These are phyloP conservation scores for Prorocentrum cordatum DNA, from an alignment of 169 alveolate species.

Conservation along the genomic window DNA sequence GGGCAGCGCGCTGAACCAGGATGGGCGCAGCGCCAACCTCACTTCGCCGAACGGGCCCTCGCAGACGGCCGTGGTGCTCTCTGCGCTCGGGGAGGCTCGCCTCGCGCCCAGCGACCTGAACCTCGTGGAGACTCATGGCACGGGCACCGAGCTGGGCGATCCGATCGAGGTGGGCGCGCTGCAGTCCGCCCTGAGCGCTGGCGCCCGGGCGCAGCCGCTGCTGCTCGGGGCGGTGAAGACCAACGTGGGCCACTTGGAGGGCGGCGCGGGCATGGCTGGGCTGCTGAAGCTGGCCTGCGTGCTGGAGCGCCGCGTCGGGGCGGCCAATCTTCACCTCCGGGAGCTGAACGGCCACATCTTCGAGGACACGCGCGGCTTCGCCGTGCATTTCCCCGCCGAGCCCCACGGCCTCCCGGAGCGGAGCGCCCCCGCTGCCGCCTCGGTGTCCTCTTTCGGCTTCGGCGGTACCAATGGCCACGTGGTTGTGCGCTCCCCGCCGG, in stretches of 20 bases:
- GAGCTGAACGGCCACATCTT: conserved; percentile 70
- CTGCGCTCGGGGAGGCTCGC: conserved; percentile 56
- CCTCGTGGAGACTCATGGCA: conserved; percentile 78
- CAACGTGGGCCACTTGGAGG: conserved; percentile 74
- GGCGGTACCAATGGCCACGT: conserved; percentile 73
- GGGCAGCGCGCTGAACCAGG: conserved; percentile 77
- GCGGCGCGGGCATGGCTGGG: conserved; percentile 76
- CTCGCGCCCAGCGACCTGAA: neutral
- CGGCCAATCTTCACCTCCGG: conserved; percentile 63
- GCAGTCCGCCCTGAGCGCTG: conserved; percentile 34
- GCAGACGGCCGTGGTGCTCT: conserved; percentile 51
- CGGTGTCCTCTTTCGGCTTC: conserved; percentile 42
- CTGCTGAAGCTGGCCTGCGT: conserved; percentile 62
- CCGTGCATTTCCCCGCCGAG: conserved; percentile 15
- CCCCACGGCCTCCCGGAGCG: neutral
- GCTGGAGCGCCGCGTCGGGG: conserved; percentile 20
- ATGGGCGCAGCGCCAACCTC: conserved; percentile 76
- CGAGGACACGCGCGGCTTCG: conserved; percentile 20
- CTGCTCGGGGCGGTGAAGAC: conserved; percentile 74
- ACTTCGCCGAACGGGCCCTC: conserved; percentile 79
- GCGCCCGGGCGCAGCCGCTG: conserved; percentile 19
- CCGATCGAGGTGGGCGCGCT: conserved; percentile 76
- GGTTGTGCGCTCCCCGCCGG: conserved; percentile 16
- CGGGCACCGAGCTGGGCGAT: conserved; percentile 80
- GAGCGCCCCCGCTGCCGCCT: neutral